phyloP scores from a whole-genome alignment of 1,284 basidiomycete genomes.

The Pascua sp. region DNA sequence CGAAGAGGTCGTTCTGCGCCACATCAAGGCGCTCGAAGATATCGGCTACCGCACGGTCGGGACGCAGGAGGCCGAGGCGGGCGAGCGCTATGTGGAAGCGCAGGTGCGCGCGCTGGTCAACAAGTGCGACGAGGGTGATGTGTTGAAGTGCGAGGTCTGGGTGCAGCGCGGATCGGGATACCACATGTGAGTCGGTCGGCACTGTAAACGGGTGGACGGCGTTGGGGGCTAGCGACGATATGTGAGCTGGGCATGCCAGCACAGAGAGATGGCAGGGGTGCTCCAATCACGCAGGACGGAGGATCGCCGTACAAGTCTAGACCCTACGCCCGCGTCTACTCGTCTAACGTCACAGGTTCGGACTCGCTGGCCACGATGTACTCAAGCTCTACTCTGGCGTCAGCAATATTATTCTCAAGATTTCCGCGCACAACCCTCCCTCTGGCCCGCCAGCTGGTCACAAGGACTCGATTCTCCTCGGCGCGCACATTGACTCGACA shows the following conservation, averaged over 20 bases:
- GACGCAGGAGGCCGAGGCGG: constrained; percentile 78
- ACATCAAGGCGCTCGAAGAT: constrained; percentile 56
- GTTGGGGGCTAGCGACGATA: neutral
- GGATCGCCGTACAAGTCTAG: neutral
- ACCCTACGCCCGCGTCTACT: neutral
- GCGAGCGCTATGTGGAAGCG: constrained; percentile 75
- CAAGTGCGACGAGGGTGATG: constrained; percentile 60
- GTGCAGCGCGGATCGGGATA: constrained; percentile 77
- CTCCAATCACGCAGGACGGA: neutral
- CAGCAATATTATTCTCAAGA: constrained; percentile 80
- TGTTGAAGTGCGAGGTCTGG: constrained; percentile 81
- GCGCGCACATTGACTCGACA: constrained; percentile 77
- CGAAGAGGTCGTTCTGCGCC: constrained; percentile 38
- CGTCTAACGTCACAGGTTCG: constrained; percentile 58
- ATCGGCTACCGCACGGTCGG: constrained; percentile 92
- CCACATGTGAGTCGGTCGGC: constrained; percentile 62
- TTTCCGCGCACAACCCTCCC: constrained; percentile 56
- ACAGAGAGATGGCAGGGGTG: neutral
- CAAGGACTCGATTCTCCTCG: constrained; percentile 78
- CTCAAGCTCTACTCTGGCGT: constrained; percentile 90
- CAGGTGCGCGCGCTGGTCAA: constrained; percentile 61
- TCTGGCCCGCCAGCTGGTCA: constrained; percentile 62
- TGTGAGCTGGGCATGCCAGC: neutral
- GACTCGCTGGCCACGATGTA: constrained; percentile 76
- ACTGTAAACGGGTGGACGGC: no score